phyloP scores from a whole-genome alignment of 768 basidiomycete genomes.

The Naematelia encephala region DNA sequence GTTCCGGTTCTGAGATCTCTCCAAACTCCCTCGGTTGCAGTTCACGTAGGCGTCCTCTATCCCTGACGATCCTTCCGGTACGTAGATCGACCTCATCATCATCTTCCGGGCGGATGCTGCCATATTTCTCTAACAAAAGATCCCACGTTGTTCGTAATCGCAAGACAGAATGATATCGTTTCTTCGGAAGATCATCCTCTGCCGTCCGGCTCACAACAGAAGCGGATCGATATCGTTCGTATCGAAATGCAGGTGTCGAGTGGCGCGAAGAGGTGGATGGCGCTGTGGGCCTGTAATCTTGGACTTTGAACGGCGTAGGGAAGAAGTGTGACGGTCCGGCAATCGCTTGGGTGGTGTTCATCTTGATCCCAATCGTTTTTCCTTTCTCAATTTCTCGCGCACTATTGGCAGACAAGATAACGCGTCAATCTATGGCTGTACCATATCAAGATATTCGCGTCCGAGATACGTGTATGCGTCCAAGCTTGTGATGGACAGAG shows the following conservation, averaged over 20 bases:
- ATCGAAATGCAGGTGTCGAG: not conserved
- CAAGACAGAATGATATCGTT: conserved; percentile 23
- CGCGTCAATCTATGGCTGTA: too few relatives aligned
- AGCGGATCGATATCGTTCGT: not conserved
- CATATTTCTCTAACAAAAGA: conserved; percentile 31
- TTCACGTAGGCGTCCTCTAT: conserved; percentile 28
- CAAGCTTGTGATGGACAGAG: too few relatives aligned
- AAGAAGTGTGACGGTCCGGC: not conserved
- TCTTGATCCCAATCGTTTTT: not conserved
- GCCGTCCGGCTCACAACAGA: conserved; percentile 8
- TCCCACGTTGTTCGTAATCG: conserved; percentile 28
- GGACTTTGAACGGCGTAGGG: not conserved
- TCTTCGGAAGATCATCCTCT: conserved; percentile 8
- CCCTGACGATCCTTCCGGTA: conserved; percentile 24
- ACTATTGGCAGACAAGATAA: too few relatives aligned
- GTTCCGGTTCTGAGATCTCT: conserved; percentile 17
- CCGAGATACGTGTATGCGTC: too few relatives aligned
- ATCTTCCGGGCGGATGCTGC: conserved; percentile 23
- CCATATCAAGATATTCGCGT: too few relatives aligned
- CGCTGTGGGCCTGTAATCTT: not conserved
- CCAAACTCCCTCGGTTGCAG: conserved; percentile 27
- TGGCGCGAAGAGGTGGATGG: not conserved
- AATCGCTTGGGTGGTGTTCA: not conserved
- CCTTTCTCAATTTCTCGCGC: too few relatives aligned
- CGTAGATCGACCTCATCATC: conserved; percentile 43